Conservation (phyloP, 2,329 filamentous ascomycete species). For the Hypoxylon rubiginosum region DNA sequence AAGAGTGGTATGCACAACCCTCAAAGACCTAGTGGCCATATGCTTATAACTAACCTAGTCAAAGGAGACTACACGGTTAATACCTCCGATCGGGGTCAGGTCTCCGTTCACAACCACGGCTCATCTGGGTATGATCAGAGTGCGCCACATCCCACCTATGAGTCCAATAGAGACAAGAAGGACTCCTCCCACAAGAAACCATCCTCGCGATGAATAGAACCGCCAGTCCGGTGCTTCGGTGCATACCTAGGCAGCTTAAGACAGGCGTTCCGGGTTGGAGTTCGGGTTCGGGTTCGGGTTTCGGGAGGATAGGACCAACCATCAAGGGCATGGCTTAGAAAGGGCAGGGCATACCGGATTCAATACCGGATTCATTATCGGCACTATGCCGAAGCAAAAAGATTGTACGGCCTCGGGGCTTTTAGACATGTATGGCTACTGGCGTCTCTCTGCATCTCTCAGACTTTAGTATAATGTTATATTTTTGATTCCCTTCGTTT, state of each 20-base stretch:
- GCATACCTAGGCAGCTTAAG: not conserved
- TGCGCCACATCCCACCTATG: conserved; percentile 28
- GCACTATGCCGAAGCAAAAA: conserved; percentile 12
- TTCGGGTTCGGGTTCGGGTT: not conserved
- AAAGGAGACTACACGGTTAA: conserved; percentile 27
- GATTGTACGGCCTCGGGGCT: conserved; percentile 33
- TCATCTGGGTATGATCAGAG: conserved; percentile 16
- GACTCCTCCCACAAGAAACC: not conserved
- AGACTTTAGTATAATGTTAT: conserved; percentile 4
- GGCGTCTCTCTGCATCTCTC: conserved; percentile 6
- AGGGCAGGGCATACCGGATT: not conserved
- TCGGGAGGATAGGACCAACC: not conserved
- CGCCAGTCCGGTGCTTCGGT: not conserved
- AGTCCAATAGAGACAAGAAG: not conserved
- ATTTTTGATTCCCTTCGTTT: not conserved
- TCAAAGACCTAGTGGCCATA: not conserved
- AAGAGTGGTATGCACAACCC: conserved; percentile 23
- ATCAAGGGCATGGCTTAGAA: not conserved
- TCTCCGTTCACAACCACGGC: conserved; percentile 25
- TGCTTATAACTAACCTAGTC: conserved; percentile 16
- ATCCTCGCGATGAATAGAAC: not conserved
- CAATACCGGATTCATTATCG: not conserved
- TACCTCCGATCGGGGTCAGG: not conserved
- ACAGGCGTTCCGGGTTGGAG: conserved; percentile 4
- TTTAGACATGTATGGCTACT: conserved; percentile 21